Base-by-base conservation (phyloP, 306 rosid species). In the barrel medic (Medicago truncatula) region DNA sequence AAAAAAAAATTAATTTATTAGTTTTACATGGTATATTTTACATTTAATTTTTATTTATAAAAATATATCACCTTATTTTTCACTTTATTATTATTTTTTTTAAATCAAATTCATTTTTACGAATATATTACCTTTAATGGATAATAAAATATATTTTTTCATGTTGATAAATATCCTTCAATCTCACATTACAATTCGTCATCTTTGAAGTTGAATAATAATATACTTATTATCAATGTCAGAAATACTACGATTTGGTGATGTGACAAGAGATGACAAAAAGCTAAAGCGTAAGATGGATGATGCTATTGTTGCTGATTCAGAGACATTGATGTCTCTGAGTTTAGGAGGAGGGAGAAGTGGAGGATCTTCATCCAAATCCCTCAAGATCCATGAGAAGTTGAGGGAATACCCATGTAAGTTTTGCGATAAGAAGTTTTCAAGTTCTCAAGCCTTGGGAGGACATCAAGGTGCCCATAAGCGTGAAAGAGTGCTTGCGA, bases 381-480 rank as follows among this genome's bases (percentile, higher is more conserved):
- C 20, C 11, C 11, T 60, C 10, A 13, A 60, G 10, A 60, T 15
- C 0, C 61, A 20, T 1, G 66, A 59, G 2, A 18, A 28, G 50
- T 9, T 11, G 4, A 31, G 17, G 9, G 31, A 70, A 31, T 67
- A 66, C 60, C 8, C 60, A 1, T 82, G 79, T 74, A 64, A 39
- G 34, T 82, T 63, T 15, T 82, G 85, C 28, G 7, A 4, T 3
- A 73, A 67, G 2, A 75, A 83, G 41, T 91, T 91, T 54, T 5
- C 54, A 71, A 88, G 74, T 39, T 86, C 88, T 7, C 93, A 91
- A 67, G 96, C 88, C 1, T 73, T 91, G 0, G 96, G 93, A 1
- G 92, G 96, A 65, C 96, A 91, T 73, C 93, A 91, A 34, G 88
- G 88, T 40, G 93, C 93, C 15, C 93, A 91, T 75, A 85, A 71